A percentile compares a stretch with the other conserved stretches of the same genome.
Conservation (phyloP, 2,329 filamentous ascomycete species). For the Triangularia setosa region DNA sequence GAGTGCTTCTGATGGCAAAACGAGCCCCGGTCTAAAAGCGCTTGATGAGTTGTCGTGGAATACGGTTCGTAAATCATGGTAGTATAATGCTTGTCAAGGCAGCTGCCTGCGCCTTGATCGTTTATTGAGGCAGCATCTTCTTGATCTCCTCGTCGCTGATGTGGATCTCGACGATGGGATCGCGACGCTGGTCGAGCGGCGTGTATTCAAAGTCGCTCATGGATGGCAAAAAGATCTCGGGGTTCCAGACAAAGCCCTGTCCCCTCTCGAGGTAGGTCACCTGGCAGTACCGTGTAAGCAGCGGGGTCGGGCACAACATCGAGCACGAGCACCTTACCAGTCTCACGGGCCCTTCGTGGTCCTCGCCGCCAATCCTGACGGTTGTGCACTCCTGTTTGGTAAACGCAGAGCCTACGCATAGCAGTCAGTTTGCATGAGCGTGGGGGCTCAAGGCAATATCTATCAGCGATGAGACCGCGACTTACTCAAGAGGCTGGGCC, state of each 20-base stretch:
- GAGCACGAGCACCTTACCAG: slow-evolving; percentile 50
- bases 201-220: slow-evolving; percentile 72
- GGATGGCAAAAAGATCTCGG: slow-evolving; percentile 77
- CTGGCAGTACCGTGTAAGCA: slow-evolving; percentile 37
- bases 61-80: background rate
- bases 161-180: slow-evolving; percentile 73
- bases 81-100: background rate
- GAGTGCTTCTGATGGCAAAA: background rate
- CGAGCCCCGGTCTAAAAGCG: background rate
- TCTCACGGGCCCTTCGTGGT: slow-evolving; percentile 64
- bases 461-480: slow-evolving; percentile 12
- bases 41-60: background rate
- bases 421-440: slow-evolving; percentile 17
- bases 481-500: slow-evolving; percentile 61
- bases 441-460: too few species aligned
- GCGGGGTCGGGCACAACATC: slow-evolving; percentile 3
- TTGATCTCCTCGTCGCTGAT: slow-evolving; percentile 74
- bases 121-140: slow-evolving; percentile 61
- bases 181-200: slow-evolving; percentile 69
- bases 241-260: slow-evolving; percentile 81
- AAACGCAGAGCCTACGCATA: slow-evolving; percentile 60
- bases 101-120: background rate
- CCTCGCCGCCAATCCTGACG: slow-evolving; percentile 65
- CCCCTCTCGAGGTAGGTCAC: slow-evolving; percentile 76
- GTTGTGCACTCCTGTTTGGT: slow-evolving; percentile 75